These are phyloP conservation scores for Colletotrichum orchidophilum DNA, from an alignment of 2,329 filamentous ascomycete genomes.

Conservation along the genomic window DNA sequence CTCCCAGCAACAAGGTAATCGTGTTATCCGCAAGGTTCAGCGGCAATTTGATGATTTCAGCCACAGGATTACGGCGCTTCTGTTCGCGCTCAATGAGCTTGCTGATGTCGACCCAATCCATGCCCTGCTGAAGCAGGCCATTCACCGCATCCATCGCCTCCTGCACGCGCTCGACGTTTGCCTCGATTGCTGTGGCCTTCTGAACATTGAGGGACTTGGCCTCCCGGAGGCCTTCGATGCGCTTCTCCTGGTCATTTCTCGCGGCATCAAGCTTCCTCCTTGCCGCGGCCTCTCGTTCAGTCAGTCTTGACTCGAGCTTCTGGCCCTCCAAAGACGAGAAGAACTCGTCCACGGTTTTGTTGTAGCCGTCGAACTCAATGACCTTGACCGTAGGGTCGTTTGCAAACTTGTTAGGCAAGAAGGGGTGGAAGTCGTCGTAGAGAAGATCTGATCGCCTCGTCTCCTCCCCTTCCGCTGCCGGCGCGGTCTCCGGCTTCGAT, in stretches of 20 bases:
- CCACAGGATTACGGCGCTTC: constrained; percentile 82
- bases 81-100: constrained; percentile 90
- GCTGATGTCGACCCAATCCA: constrained; percentile 96
- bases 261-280: constrained; percentile 88
- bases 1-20: constrained; percentile 81
- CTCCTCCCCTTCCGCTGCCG: constrained; percentile 44
- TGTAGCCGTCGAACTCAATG: constrained; percentile 84
- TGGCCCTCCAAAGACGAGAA: constrained; percentile 97
- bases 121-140: constrained; percentile 88
- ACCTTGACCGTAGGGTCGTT: constrained; percentile 72
- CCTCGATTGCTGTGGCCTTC: constrained; percentile 90
- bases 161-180: constrained; percentile 89
- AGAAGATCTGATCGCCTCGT: constrained; percentile 63
- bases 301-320: constrained; percentile 84
- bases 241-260: constrained; percentile 81
- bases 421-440: constrained; percentile 97
- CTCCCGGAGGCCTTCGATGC: constrained; percentile 84
- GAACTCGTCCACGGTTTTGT: constrained; percentile 94
- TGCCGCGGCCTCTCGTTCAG: constrained; percentile 83
- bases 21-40: constrained; percentile 91
- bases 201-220: constrained; percentile 84
- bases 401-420: constrained; percentile 82
- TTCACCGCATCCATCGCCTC: constrained; percentile 95
- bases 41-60: constrained; percentile 85
- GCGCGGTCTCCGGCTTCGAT: constrained; percentile 36